phyloP scores from a whole-genome alignment of 2,329 filamentous ascomycete genomes.

The Colletotrichum eremochloae region DNA sequence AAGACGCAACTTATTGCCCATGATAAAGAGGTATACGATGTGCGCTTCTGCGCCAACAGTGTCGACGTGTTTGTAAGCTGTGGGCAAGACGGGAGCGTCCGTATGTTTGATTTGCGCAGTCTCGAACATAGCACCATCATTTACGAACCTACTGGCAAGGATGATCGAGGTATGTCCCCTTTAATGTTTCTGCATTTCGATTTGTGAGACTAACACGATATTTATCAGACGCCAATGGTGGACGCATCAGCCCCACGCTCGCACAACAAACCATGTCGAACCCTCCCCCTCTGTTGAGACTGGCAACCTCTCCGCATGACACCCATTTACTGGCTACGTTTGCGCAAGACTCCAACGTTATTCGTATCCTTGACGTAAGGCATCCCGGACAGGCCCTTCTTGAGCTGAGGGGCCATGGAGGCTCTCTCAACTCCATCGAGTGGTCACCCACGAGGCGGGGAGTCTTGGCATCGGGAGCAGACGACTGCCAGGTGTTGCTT shows the following conservation, averaged over 20 bases:
- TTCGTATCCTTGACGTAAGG: slow-evolving; percentile 94
- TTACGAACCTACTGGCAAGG: slow-evolving; percentile 95
- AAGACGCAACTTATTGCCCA: slow-evolving; percentile 99
- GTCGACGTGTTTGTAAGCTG: slow-evolving; percentile 99
- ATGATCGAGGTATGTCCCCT: slow-evolving; percentile 70
- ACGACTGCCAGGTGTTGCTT: slow-evolving; percentile 90
- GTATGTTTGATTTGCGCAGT: slow-evolving; percentile 98
- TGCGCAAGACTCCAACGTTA: slow-evolving; percentile 90
- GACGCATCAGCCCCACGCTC: slow-evolving; percentile 79
- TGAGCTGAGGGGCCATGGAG: slow-evolving; percentile 89
- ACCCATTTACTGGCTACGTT: slow-evolving; percentile 97
- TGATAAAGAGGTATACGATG: slow-evolving; percentile 99
- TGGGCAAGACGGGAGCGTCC: slow-evolving; percentile 95
- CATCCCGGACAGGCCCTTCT: slow-evolving; percentile 96
- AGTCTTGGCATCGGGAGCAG: slow-evolving; percentile 89
- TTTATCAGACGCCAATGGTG: slow-evolving; percentile 66
- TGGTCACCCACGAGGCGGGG: slow-evolving; percentile 93
- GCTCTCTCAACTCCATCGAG: slow-evolving; percentile 91
- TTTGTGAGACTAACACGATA: slow-evolving; percentile 12
- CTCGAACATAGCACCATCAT: slow-evolving; percentile 99
- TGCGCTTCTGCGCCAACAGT: slow-evolving; percentile 96
- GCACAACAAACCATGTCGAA: slow-evolving; percentile 83
- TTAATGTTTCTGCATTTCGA: too few relatives aligned
- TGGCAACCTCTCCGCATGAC: slow-evolving; percentile 94
- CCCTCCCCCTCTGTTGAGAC: slow-evolving; percentile 81